Evolutionary conservation across 345 rosid genomes (phyloP).

Genomic region (Syzygium aqueum): DNA sequence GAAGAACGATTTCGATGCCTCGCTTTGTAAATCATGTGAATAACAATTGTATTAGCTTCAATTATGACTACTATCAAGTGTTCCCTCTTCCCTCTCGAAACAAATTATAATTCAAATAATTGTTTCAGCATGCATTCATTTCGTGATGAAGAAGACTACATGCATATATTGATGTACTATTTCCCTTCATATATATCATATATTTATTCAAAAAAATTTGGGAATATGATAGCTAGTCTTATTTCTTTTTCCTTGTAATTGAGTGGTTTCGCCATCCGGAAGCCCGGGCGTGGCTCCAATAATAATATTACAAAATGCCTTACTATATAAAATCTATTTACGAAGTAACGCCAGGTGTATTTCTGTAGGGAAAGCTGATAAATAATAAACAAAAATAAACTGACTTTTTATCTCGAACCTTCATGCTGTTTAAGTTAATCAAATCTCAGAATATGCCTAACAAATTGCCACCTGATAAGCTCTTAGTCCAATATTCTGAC

Average conservation of each 20-base stretch:
- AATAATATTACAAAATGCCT: not conserved
- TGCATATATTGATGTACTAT: not conserved
- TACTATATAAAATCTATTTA: not conserved
- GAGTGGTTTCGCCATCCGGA: not conserved
- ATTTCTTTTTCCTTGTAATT: not conserved
- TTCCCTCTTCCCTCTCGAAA: not conserved
- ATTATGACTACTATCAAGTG: not conserved
- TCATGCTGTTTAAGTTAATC: not conserved
- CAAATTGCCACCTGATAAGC: not conserved
- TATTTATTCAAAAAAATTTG: not conserved
- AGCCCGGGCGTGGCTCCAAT: not conserved
- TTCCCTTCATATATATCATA: not conserved
- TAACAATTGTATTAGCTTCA: slow-evolving; percentile 25
- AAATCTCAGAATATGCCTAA: not conserved
- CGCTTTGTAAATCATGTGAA: slow-evolving; percentile 52
- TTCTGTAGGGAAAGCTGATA: not conserved
- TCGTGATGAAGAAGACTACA: not conserved
- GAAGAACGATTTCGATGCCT: not conserved
- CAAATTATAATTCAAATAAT: not conserved
- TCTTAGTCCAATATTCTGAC: not conserved
- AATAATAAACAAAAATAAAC: not conserved
- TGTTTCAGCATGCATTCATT: not conserved
- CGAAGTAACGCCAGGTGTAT: not conserved
- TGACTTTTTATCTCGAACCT: not conserved
- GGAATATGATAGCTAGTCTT: not conserved